Evolutionary conservation across 2,329 filamentous ascomycete species (phyloP).

Genomic region (Fusarium duplospermum): DNA sequence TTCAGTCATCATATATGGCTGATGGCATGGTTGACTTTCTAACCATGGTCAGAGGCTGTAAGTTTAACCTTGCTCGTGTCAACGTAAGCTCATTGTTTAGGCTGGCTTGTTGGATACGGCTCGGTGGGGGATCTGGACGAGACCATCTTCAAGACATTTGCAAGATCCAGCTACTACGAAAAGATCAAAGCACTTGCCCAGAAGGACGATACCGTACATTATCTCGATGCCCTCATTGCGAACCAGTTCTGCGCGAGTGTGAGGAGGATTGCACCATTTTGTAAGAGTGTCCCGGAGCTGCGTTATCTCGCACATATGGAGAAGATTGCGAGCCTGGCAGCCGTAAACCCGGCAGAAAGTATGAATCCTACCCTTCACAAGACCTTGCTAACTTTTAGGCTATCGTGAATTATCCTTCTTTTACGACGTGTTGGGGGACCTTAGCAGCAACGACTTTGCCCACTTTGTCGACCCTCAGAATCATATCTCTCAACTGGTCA

Average conservation of each 20-base stretch:
- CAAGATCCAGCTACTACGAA: constrained; percentile 44
- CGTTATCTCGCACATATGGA: constrained; percentile 48
- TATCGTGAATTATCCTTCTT: constrained; percentile 42
- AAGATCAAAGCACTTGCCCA: constrained; percentile 41
- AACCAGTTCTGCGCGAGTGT: constrained; percentile 46
- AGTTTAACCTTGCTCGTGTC: constrained; percentile 11
- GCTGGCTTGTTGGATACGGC: constrained; percentile 43
- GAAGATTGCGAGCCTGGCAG: constrained; percentile 41
- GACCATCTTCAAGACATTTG: constrained; percentile 44
- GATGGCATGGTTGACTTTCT: constrained; percentile 55
- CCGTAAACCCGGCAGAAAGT: constrained; percentile 46
- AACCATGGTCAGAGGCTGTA: constrained; percentile 53
- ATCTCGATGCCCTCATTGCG: constrained; percentile 34
- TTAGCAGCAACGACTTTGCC: constrained; percentile 47
- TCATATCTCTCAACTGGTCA: constrained; percentile 48
- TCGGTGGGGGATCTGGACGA: constrained; percentile 28
- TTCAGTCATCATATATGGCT: constrained; percentile 53
- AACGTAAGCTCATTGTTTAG: constrained; percentile 16
- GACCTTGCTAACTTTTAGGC: constrained; percentile 34
- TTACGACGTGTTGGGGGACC: constrained; percentile 45
- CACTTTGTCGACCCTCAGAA: constrained; percentile 48
- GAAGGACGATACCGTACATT: constrained; percentile 1
- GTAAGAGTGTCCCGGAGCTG: constrained; percentile 47
- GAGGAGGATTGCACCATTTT: constrained; percentile 45
- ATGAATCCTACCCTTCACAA: not conserved